Evolutionary conservation across 2,329 filamentous ascomycete genomes (phyloP).

Genomic region (Colletotrichum siamense): DNA sequence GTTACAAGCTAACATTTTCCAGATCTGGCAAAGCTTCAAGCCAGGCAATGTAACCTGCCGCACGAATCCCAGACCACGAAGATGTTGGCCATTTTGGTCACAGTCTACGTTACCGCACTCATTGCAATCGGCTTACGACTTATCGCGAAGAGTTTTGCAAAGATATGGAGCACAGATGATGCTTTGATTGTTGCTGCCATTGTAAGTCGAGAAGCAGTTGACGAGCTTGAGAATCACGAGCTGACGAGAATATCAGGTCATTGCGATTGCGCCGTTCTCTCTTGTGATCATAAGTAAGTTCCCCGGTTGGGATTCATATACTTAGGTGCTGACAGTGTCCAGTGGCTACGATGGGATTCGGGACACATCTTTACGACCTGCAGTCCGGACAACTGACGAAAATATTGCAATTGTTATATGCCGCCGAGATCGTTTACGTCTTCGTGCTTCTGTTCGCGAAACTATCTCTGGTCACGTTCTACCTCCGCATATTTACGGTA

Average conservation of each 20-base stretch:
- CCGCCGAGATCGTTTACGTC: constrained; percentile 33
- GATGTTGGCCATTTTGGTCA: not conserved
- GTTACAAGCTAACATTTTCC: not conserved
- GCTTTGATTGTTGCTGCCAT: constrained; percentile 3
- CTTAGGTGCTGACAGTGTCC: not conserved
- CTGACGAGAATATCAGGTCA: not conserved
- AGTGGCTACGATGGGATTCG: constrained; percentile 17
- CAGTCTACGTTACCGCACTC: not conserved
- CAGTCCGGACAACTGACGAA: constrained; percentile 2
- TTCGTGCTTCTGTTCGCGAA: constrained; percentile 32
- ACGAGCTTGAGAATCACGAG: not conserved
- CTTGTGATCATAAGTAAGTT: constrained; percentile 8
- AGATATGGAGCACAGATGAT: constrained; percentile 9
- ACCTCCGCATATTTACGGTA: constrained; percentile 32
- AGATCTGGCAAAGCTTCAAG: constrained; percentile 20
- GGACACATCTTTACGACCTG: constrained; percentile 21
- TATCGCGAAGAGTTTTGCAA: not conserved
- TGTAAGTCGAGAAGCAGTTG: not conserved
- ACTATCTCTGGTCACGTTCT: constrained; percentile 35
- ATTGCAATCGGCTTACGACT: not conserved
- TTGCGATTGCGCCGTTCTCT: constrained; percentile 5
- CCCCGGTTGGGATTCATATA: fast-evolving
- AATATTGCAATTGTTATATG: constrained; percentile 21
- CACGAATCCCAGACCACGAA: constrained; percentile 10
- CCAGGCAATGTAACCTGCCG: constrained; percentile 8